Base-by-base conservation (phyloP, 78 protist species). In the Dictyostelium brefeldianum region DNA sequence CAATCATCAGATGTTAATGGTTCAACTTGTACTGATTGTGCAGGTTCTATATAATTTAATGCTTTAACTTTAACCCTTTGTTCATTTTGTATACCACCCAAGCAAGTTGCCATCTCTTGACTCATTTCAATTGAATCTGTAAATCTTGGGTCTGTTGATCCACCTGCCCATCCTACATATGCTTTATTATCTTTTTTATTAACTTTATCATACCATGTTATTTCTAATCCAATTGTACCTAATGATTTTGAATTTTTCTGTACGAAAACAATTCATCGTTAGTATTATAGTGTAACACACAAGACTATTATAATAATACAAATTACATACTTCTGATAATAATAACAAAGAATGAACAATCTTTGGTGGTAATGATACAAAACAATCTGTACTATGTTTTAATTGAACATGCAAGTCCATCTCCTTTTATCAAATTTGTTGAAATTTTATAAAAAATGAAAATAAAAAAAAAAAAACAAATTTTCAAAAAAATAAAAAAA, bases 1-100 rank as follows among this genome's bases (percentile, higher is more conserved):
- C 96, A 92, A 41, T 92, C 96, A 22, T 92, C 96, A 0, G 92
- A 50, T 12, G 96, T 79, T 7, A 83, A 48, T 29, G 96, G 96
- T 53, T 90, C 95, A 31, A 90, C 95, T 70, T 75, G 79, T 11
- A 90, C 77, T 1, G 91, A 75, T 6, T 41, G 41, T 6, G 90
- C 95, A 0, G 25, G 20, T 20, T n/a, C 36, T 2, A 90, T 51
- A 31, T 46, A 5, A 22, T 25, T 56, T 7, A 46, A 17, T 14
- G 89, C 84, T 25, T 43, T 56, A 12, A 79, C 50, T 6, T 48
- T 20, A 8, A 90, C 47, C 17, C 22, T 57, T 36, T 57, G 77
- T 4, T 48, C 74, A 62, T 81, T 43, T 20, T 36, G 48, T 36
- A 90, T 20, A 48, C 89, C 83, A 9, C 56, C 78, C 25, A 81